Conservation (phyloP, 768 basidiomycete species). For the Suillus paluster region DNA sequence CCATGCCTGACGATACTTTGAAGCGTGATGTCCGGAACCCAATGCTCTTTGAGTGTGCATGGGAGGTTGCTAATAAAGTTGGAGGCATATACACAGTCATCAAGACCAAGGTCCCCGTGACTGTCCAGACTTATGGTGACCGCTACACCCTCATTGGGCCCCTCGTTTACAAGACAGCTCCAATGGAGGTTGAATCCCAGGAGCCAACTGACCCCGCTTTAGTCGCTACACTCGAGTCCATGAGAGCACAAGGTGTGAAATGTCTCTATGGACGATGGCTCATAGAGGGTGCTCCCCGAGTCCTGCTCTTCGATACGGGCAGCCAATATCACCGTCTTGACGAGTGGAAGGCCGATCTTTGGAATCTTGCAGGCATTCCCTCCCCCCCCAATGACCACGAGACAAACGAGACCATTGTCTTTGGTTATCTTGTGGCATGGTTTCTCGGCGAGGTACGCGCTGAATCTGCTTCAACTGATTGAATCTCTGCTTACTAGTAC, state of each 20-base stretch:
- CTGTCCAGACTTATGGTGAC: constrained; percentile 93
- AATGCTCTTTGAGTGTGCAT: constrained; percentile 92
- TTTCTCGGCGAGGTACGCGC: constrained; percentile 93
- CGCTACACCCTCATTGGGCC: constrained; percentile 97
- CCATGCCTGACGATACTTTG: constrained; percentile 26
- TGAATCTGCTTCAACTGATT: constrained; percentile 16
- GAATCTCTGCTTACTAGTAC: neutral
- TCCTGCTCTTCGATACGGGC: constrained; percentile 95
- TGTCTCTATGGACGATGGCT: constrained; percentile 97
- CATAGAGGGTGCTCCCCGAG: constrained; percentile 94
- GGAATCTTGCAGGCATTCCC: constrained; percentile 98
- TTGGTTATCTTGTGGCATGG: constrained; percentile 98
- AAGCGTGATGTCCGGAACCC: constrained; percentile 79
- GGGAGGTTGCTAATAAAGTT: constrained; percentile 99
- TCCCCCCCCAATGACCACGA: constrained; percentile 96
- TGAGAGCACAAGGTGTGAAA: constrained; percentile 92
- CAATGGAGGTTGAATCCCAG: constrained; percentile 97
- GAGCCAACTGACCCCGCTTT: constrained; percentile 86
- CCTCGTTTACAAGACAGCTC: constrained; percentile 97
- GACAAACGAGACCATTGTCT: constrained; percentile 97
- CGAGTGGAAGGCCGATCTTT: constrained; percentile 98
- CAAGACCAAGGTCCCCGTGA: constrained; percentile 99
- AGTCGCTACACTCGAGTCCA: constrained; percentile 72
- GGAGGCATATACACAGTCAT: constrained; percentile 99
- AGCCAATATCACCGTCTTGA: constrained; percentile 87